Percentiles rank a stretch among this genome's conserved stretches.
Evolutionary conservation across 331 rosid genomes (phyloP).

Genomic region (Pyracantha coccinea): DNA sequence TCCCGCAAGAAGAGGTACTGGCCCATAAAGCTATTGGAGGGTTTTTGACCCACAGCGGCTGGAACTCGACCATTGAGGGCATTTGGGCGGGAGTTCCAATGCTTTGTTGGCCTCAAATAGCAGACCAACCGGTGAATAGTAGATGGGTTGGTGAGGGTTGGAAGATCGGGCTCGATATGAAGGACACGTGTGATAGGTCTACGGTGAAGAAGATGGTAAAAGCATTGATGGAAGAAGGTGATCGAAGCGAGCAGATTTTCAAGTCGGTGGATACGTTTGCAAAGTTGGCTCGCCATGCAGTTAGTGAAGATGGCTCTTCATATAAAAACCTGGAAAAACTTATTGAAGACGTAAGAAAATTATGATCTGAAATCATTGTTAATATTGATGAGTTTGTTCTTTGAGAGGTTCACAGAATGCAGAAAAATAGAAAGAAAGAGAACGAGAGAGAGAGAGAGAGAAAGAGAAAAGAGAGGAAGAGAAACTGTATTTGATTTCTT

Average conservation of each 20-base stretch:
- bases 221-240: slow-evolving; percentile 4
- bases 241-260: not conserved
- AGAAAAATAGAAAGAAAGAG: too few species aligned
- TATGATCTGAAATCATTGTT: not conserved
- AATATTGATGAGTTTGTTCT: too few species aligned
- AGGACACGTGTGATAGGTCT: not conserved
- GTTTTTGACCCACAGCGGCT: slow-evolving; percentile 8
- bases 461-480: too few species aligned
- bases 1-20: slow-evolving; percentile 6
- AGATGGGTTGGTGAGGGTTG: not conserved
- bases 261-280: not conserved
- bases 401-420: too few species aligned
- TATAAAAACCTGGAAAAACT: slow-evolving; percentile 6
- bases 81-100: slow-evolving; percentile 4
- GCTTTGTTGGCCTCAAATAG: slow-evolving; percentile 1
- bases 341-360: not conserved
- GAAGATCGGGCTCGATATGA: not conserved
- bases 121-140: slow-evolving; percentile 1
- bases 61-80: slow-evolving; percentile 17
- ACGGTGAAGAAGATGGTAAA: not conserved
- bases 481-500: too few species aligned
- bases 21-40: slow-evolving; percentile 2
- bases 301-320: slow-evolving; percentile 7
- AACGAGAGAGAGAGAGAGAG: too few species aligned
- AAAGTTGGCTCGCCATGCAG: not conserved